Conservation (phyloP, 805 yeast genomes). For the Nakazawaea laoshanensis region DNA sequence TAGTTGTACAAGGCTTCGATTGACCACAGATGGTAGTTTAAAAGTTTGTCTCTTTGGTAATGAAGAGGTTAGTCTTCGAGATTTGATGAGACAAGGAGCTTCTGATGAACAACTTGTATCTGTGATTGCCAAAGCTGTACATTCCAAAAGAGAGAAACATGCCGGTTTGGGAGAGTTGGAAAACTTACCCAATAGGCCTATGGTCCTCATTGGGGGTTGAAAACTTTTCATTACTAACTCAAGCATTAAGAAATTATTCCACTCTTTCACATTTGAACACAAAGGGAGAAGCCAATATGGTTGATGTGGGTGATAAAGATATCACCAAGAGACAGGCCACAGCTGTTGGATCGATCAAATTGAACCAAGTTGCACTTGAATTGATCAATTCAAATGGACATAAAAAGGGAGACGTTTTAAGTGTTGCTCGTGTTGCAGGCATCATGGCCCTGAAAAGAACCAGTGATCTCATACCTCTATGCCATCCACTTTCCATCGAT, state of each 20-base stretch:
- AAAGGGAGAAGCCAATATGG: slow-evolving; percentile 31
- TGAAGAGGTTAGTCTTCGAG: slow-evolving; percentile 38
- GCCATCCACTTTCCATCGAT: slow-evolving; percentile 38
- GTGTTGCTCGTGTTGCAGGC: slow-evolving; percentile 40
- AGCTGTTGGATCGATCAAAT: slow-evolving; percentile 33
- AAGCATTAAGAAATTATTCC: neutral
- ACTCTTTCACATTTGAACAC: slow-evolving; percentile 10
- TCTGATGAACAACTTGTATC: slow-evolving; percentile 26
- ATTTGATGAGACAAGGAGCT: slow-evolving; percentile 28
- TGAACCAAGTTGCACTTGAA: slow-evolving; percentile 21
- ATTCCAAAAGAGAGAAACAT: slow-evolving; percentile 38
- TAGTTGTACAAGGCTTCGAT: slow-evolving; percentile 41
- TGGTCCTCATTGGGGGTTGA: slow-evolving; percentile 50
- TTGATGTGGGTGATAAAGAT: slow-evolving; percentile 32
- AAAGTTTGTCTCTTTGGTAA: slow-evolving; percentile 49
- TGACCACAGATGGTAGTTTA: slow-evolving; percentile 46
- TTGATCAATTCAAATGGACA: slow-evolving; percentile 27
- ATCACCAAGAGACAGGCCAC: slow-evolving; percentile 32
- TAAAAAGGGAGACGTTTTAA: slow-evolving; percentile 45
- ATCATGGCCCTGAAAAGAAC: slow-evolving; percentile 45
- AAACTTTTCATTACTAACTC: slow-evolving; percentile 4
- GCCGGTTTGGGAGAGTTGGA: slow-evolving; percentile 41
- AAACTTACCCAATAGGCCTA: slow-evolving; percentile 40
- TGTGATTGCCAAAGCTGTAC: slow-evolving; percentile 36
- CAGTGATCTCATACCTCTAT: slow-evolving; percentile 36